Base-by-base conservation (phyloP, 1,284 basidiomycete species). In the Anthracocystis panici-leucophaei region DNA sequence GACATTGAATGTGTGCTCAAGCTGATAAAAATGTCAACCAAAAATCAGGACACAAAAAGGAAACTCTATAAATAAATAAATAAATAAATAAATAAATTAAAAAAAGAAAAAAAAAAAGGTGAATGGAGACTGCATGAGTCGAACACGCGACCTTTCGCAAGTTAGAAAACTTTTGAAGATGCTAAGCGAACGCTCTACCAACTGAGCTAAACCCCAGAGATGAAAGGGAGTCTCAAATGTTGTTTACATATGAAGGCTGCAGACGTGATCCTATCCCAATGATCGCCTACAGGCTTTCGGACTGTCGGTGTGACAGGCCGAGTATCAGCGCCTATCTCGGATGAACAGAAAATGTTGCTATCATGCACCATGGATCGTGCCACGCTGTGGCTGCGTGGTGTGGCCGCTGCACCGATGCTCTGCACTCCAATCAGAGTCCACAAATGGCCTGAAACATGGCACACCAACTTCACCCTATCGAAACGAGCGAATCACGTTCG, bases 121-220 rank as follows among this genome's bases (percentile, higher is more conserved):
- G 20, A 49, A 14, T 75, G 72, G 72, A 75, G 72, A 75, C 72
- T 75, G 72, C 72, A 75, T 75, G 72, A 75, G 63, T 75, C 72
- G 72, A 75, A 75, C 72, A 75, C 72, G 72, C 72, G 72, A 70
- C 72, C 66, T 70, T 75, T 75, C 72, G 67, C 72, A 75, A 46
- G 9, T 65, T 65, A 69, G 65, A n/a, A n/a, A n/a, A 53, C 62
- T 4, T 38, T 14, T 21, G 10, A 27, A 29, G 33, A 55, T 74
- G 72, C 72, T 75, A 75, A 75, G 72, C 72, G 72, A 75, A 75
- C 67, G 72, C 72, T 75, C 72, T 75, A 75, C 72, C 72, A 75
- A 75, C 72, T 75, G 72, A 75, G 72, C 72, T 75, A 75, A 75
- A 75, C 64, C 72, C 72, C 72, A 67, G 10, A 9, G 31, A 9